Evolutionary conservation across 176 grass and related monocot genomes (phyloP).

Genomic region (Dendrocalamus sinicus): DNA sequence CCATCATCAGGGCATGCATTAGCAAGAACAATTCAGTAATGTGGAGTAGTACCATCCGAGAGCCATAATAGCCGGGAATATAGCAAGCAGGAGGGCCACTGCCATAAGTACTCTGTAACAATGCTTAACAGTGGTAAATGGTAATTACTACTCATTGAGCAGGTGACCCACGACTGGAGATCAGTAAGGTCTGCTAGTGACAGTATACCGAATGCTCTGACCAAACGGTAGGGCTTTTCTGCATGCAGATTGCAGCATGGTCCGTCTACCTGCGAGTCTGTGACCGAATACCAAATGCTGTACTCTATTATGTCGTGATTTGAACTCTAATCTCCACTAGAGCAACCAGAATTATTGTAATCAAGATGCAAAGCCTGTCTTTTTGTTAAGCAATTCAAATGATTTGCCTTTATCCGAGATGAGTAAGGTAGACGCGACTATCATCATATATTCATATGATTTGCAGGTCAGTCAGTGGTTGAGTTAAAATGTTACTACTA

Average conservation of each 20-base stretch:
- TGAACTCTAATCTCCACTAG: conserved; percentile 28
- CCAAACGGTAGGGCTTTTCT: conserved; percentile 32
- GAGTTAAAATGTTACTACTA: background rate
- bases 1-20: conserved; percentile 23
- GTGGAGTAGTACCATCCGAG: conserved; percentile 1
- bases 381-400: conserved; percentile 13
- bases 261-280: background rate
- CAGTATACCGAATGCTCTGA: conserved; percentile 26
- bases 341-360: background rate
- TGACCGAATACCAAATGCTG: background rate
- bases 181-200: conserved; percentile 18
- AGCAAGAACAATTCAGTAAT: conserved; percentile 5
- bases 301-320: conserved; percentile 11
- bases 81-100: conserved; percentile 28
- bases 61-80: conserved; percentile 36
- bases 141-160: background rate
- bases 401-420: background rate
- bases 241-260: background rate
- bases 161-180: no score
- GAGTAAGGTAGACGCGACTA: background rate
- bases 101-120: conserved; percentile 13
- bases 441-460: background rate
- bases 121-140: conserved; percentile 20
- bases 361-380: background rate
- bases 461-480: background rate